These are phyloP conservation scores for Colletotrichum cordylinicola DNA, from an alignment of 2,329 filamentous ascomycete species.

Conservation along the genomic window DNA sequence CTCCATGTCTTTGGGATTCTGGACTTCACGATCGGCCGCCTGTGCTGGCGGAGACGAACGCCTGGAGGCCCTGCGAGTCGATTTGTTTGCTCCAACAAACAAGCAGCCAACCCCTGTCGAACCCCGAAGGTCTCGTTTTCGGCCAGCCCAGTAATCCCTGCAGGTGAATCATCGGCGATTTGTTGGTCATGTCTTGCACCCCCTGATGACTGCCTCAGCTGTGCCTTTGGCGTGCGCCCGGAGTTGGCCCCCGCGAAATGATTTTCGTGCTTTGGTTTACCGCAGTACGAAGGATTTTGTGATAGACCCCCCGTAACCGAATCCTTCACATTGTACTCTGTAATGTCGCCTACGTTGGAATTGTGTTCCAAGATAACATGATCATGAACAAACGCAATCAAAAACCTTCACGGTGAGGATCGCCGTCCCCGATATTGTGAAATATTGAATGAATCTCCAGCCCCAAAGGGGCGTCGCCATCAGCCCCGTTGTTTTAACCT, in stretches of 20 bases:
- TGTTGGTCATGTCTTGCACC: background rate
- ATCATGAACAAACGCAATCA: background rate
- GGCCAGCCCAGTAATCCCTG: background rate
- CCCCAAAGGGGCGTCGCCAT: background rate
- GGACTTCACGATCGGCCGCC: background rate
- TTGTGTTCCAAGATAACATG: background rate
- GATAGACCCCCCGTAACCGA: background rate
- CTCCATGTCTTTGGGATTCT: background rate
- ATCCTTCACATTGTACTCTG: background rate
- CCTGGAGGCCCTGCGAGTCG: background rate
- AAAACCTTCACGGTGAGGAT: background rate
- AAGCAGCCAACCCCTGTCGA: slow-evolving; percentile 4
- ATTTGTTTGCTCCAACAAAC: slow-evolving; percentile 10
- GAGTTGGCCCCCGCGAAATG: background rate
- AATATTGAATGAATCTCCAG: background rate
- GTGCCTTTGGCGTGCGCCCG: background rate
- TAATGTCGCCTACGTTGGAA: background rate
- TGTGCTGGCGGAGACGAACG: background rate
- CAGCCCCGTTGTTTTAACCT: slow-evolving; percentile 15
- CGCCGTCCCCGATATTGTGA: background rate
- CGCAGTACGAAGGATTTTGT: background rate
- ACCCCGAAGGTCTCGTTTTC: background rate
- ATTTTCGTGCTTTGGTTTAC: background rate
- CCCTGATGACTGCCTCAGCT: background rate
- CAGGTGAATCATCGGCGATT: background rate